These are phyloP conservation scores for Theobroma cacao DNA, from an alignment of 345 rosid species.

Conservation along the genomic window DNA sequence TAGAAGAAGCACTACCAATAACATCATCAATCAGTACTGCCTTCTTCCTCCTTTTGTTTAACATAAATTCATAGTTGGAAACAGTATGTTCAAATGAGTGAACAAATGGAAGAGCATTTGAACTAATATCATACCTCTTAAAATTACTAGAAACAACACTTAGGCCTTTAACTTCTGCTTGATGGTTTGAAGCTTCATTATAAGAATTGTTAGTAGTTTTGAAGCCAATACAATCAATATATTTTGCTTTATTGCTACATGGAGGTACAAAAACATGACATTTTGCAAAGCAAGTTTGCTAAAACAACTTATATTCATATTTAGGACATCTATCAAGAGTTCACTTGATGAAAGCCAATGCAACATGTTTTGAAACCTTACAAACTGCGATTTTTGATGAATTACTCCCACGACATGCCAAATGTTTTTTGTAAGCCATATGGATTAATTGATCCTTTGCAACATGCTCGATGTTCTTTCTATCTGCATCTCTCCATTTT, in stretches of 20 bases:
- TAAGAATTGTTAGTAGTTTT: slow-evolving; percentile 89
- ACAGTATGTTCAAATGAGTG: slow-evolving; percentile 21
- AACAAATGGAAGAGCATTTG: slow-evolving; percentile 21
- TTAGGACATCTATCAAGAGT: slow-evolving; percentile 69
- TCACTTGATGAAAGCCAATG: slow-evolving; percentile 64
- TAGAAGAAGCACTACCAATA: slow-evolving; percentile 69
- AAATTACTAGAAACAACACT: slow-evolving; percentile 78
- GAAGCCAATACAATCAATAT: slow-evolving; percentile 84
- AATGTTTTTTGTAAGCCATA: slow-evolving; percentile 72
- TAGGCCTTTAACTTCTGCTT: slow-evolving; percentile 73
- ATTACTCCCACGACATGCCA: slow-evolving; percentile 77
- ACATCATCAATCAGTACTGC: slow-evolving; percentile 75
- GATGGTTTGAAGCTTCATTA: slow-evolving; percentile 69
- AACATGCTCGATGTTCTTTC: slow-evolving; percentile 58
- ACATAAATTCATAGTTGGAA: slow-evolving; percentile 14
- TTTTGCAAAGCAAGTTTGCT: slow-evolving; percentile 69
- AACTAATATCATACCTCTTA: slow-evolving; percentile 30
- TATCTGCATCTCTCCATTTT: slow-evolving; percentile 52
- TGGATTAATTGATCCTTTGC: slow-evolving; percentile 89
- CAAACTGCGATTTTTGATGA: slow-evolving; percentile 55
- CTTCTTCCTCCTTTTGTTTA: slow-evolving; percentile 37
- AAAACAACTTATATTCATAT: slow-evolving; percentile 85
- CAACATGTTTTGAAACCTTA: slow-evolving; percentile 78
- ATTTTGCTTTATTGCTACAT: slow-evolving; percentile 70
- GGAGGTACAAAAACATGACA: slow-evolving; percentile 56